A percentile compares a stretch with the other conserved stretches of the same genome.
Evolutionary conservation across 176 grass and related monocot species (phyloP).

Genomic region (Oryza australiensis): DNA sequence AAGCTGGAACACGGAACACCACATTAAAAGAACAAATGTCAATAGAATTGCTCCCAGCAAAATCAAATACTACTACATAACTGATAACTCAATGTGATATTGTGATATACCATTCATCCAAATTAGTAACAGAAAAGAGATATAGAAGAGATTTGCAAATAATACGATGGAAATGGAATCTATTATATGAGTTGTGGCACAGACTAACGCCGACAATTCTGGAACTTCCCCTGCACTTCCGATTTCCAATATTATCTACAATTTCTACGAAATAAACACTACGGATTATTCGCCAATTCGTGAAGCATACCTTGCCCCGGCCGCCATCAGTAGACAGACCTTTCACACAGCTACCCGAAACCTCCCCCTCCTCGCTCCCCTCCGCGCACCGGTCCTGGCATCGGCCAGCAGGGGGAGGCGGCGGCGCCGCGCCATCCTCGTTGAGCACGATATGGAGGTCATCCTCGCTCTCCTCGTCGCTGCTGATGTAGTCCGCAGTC

Average conservation of each 20-base stretch:
- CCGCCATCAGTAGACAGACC: background rate
- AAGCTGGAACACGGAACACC: slow-evolving; percentile 35
- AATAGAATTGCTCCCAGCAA: slow-evolving; percentile 8
- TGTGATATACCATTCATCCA: slow-evolving; percentile 2
- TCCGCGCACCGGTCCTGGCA: slow-evolving; percentile 11
- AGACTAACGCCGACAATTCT: background rate
- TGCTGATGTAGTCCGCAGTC: slow-evolving; percentile 39
- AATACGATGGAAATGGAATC: background rate
- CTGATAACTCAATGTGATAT: slow-evolving; percentile 8
- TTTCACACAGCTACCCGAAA: slow-evolving; percentile 27
- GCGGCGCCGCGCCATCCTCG: slow-evolving; percentile 42
- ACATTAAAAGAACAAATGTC: slow-evolving; percentile 14
- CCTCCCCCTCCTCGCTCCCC: slow-evolving; percentile 43
- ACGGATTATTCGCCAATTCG: slow-evolving; percentile 16
- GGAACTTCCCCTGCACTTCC: background rate
- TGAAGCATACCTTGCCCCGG: slow-evolving; percentile 39
- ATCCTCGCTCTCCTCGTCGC: slow-evolving; percentile 70
- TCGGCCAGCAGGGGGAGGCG: slow-evolving; percentile 18
- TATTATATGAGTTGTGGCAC: background rate
- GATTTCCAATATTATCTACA: slow-evolving; percentile 4
- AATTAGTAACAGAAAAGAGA: slow-evolving; percentile 7
- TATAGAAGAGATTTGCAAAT: slow-evolving; percentile 16
- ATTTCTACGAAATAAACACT: background rate
- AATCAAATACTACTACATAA: background rate
- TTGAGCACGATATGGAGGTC: slow-evolving; percentile 77